These are phyloP conservation scores for Cryptosporidium viatorum DNA, from an alignment of 169 alveolate species.

Conservation along the genomic window DNA sequence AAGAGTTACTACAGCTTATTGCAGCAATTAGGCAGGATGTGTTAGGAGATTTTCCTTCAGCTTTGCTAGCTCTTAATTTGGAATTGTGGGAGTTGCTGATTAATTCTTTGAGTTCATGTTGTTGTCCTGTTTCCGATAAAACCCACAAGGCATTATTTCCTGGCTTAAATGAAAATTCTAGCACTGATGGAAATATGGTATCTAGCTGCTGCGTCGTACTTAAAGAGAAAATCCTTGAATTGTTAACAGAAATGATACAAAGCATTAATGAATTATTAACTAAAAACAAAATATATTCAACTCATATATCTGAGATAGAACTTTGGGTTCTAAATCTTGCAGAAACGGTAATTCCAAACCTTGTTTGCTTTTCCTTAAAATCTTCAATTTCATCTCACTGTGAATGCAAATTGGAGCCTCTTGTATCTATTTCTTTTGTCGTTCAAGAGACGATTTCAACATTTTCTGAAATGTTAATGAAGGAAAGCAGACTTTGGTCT, in stretches of 20 bases:
- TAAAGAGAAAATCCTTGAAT: conserved; percentile 16
- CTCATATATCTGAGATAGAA: neutral
- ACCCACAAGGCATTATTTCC: neutral
- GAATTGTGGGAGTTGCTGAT: conserved; percentile 50
- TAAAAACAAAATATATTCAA: neutral
- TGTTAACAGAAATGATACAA: conserved; percentile 28
- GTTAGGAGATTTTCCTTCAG: conserved; percentile 43
- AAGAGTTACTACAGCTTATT: conserved; percentile 32
- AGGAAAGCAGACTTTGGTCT: conserved; percentile 42
- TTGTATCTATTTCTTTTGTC: conserved; percentile 1
- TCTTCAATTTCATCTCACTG: conserved; percentile 19
- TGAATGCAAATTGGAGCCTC: conserved; percentile 46
- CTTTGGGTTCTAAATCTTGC: neutral
- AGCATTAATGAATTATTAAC: neutral
- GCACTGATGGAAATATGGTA: neutral
- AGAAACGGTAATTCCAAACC: conserved; percentile 14
- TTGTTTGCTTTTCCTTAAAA: conserved; percentile 28
- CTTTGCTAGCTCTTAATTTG: neutral
- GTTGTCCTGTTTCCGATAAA: conserved; percentile 10
- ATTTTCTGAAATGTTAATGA: conserved; percentile 7
- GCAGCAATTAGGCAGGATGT: conserved; percentile 61
- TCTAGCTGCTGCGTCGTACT: conserved; percentile 38
- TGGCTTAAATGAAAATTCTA: neutral
- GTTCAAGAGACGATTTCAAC: neutral
- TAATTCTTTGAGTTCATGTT: conserved; percentile 29